Conservation (phyloP, 805 yeast species). For the Candida peoriensis region DNA sequence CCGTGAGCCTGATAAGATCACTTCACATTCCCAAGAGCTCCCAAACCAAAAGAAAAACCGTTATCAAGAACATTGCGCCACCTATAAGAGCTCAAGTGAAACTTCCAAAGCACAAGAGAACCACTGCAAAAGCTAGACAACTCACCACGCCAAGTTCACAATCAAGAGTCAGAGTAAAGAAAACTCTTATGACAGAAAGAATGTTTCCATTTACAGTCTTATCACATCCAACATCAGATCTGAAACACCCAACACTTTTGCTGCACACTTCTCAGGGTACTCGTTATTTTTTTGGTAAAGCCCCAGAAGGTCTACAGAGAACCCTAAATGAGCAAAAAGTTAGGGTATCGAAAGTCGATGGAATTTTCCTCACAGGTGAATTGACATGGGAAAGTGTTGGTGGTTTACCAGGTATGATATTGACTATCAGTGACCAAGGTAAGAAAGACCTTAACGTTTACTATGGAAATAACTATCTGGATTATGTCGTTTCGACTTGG, state of each 20-base stretch:
- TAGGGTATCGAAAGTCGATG: slow-evolving; percentile 51
- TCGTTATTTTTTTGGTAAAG: slow-evolving; percentile 65
- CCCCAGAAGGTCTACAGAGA: slow-evolving; percentile 87
- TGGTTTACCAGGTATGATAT: slow-evolving; percentile 87
- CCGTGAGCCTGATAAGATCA: slow-evolving; percentile 11
- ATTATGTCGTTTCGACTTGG: slow-evolving; percentile 73
- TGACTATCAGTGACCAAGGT: slow-evolving; percentile 80
- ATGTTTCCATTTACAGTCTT: slow-evolving; percentile 50
- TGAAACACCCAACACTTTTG: slow-evolving; percentile 50
- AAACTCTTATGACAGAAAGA: no score
- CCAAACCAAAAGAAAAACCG: neutral
- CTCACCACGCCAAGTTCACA: neutral
- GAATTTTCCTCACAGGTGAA: slow-evolving; percentile 76
- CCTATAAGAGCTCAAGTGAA: no score
- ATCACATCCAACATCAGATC: slow-evolving; percentile 60
- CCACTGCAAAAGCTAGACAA: neutral
- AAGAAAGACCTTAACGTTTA: slow-evolving; percentile 48
- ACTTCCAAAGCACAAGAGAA: neutral
- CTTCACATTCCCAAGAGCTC: slow-evolving; percentile 5
- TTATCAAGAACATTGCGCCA: no score
- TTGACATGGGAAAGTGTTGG: slow-evolving; percentile 73
- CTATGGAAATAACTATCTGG: slow-evolving; percentile 43
- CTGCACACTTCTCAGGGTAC: slow-evolving; percentile 34
- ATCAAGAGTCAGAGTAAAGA: neutral
- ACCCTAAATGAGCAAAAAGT: slow-evolving; percentile 56